Conservation (phyloP, 1,284 basidiomycete genomes). For the Somion occarium region DNA sequence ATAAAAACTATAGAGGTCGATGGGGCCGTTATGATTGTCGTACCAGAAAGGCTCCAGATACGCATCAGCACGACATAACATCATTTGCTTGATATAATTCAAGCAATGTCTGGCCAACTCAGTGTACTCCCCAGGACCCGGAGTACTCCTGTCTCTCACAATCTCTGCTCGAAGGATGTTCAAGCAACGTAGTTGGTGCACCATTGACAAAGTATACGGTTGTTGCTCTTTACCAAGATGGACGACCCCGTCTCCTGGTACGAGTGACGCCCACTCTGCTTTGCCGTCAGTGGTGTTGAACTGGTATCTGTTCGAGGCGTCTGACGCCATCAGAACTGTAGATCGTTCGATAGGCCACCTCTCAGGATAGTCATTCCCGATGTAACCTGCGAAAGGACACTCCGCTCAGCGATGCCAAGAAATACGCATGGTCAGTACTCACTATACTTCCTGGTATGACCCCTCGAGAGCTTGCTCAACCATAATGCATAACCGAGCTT, state of each 20-base stretch:
- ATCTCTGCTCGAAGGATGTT: neutral
- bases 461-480: constrained; percentile 1
- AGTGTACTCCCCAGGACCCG: constrained; percentile 3
- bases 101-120: constrained; percentile 22
- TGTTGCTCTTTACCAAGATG: neutral
- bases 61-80: constrained; percentile 32
- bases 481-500: constrained; percentile 8
- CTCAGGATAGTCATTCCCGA: constrained; percentile 12
- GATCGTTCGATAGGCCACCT: constrained; percentile 8
- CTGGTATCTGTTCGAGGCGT: constrained; percentile 10
- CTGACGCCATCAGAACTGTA: constrained; percentile 6
- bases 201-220: neutral
- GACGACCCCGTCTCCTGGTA: neutral
- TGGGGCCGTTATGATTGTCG: constrained; percentile 15
- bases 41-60: constrained; percentile 30
- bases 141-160: neutral
- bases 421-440: neutral
- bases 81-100: constrained; percentile 29
- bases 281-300: constrained; percentile 11
- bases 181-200: constrained; percentile 1
- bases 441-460: constrained; percentile 7
- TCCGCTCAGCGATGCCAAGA: neutral
- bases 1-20: constrained; percentile 24
- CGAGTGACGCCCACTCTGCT: constrained; percentile 10
- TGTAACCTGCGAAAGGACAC: constrained; percentile 5